Conservation (phyloP, 2,329 filamentous ascomycete species). For the Aspergillus aculeatinus region DNA sequence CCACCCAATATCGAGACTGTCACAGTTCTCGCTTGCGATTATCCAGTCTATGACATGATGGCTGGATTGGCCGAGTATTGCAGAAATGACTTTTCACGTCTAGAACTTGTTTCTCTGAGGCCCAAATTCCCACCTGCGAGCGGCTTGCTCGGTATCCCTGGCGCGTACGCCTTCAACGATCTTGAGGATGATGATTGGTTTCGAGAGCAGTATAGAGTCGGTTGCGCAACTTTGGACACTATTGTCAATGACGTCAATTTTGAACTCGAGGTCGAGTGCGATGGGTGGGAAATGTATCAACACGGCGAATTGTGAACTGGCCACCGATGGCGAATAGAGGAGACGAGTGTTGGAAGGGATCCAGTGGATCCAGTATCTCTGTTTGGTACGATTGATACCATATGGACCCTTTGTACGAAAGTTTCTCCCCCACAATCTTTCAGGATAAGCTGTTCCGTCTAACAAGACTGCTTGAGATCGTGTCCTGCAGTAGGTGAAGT, state of each 20-base stretch:
- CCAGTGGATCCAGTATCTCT: no score
- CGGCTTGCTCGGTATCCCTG: slow-evolving; percentile 2
- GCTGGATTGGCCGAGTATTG: slow-evolving; percentile 6
- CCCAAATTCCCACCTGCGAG: neutral
- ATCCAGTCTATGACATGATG: slow-evolving; percentile 3
- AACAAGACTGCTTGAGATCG: no score
- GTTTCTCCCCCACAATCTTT: no score
- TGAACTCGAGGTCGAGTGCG: neutral
- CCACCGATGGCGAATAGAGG: no score
- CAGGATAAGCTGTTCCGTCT: no score
- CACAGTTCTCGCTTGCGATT: slow-evolving; percentile 2
- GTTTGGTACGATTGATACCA: no score
- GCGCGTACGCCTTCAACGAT: neutral
- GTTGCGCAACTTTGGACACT: neutral
- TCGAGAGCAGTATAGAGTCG: neutral
- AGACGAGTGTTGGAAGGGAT: no score
- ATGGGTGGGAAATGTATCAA: neutral
- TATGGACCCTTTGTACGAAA: no score
- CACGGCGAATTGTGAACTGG: neutral
- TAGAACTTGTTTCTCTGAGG: neutral
- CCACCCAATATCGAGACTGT: slow-evolving; percentile 2
- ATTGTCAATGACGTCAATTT: neutral
- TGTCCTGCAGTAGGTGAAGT: no score
- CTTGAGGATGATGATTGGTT: neutral
- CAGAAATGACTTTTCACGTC: neutral